Evolutionary conservation across 371 early-diverging fungal genomes (phyloP).

Genomic region (Mortierella sp.): DNA sequence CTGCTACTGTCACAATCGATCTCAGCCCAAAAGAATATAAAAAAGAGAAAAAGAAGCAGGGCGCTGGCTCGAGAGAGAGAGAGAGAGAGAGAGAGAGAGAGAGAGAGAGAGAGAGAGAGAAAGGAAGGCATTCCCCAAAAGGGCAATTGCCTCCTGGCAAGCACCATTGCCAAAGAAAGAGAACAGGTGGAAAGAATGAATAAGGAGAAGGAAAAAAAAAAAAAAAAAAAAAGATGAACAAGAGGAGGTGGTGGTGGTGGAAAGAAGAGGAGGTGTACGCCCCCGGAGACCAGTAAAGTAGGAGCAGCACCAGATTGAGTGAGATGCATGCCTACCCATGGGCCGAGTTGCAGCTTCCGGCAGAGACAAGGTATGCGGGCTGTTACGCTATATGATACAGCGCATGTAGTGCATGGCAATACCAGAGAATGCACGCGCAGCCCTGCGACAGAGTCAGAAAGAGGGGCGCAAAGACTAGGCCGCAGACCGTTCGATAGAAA

Average conservation of each 20-base stretch:
- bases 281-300: background rate
- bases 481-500: too few relatives aligned
- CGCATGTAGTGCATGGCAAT: background rate
- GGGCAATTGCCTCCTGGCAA: slow-evolving; percentile 39
- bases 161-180: slow-evolving; percentile 23
- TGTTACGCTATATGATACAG: background rate
- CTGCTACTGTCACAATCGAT: background rate
- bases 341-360: background rate
- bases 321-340: slow-evolving; percentile 6
- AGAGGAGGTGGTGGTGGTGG: slow-evolving; percentile 5
- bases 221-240: slow-evolving; percentile 10
- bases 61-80: background rate
- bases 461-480: too few relatives aligned
- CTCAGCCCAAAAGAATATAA: slow-evolving; percentile 20
- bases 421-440: too few relatives aligned
- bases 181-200: slow-evolving; percentile 51
- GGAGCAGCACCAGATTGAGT: background rate
- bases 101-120: slow-evolving; percentile 5
- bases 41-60: slow-evolving; percentile 7
- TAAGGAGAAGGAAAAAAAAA: slow-evolving; percentile 16
- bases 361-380: slow-evolving; percentile 1
- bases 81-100: slow-evolving; percentile 8
- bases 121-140: slow-evolving; percentile 4
- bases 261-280: background rate
- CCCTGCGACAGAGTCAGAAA: too few relatives aligned